Conservation (phyloP, 2,329 filamentous ascomycete genomes). For the Trichoderma koningiopsis region DNA sequence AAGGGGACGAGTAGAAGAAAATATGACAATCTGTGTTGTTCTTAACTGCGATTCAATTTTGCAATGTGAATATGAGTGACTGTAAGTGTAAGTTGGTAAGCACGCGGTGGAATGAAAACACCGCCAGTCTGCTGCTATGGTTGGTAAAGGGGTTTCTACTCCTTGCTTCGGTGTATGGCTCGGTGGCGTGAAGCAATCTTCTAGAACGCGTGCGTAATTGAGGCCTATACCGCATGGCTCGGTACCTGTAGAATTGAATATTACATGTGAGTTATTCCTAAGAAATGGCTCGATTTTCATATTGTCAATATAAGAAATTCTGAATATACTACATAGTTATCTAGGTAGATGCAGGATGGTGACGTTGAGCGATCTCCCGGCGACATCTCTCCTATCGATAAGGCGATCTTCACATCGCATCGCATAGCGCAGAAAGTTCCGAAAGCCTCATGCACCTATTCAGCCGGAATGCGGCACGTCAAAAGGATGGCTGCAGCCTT, state of each 20-base stretch:
- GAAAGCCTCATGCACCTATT: conserved; percentile 17
- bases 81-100: no score
- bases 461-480: conserved; percentile 7
- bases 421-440: neutral
- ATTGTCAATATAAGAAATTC: neutral
- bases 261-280: neutral
- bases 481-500: neutral
- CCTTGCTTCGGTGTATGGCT: no score
- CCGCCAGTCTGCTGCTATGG: no score
- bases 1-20: conserved; percentile 17
- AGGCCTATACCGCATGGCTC: no score
- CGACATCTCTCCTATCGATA: conserved; percentile 3
- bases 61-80: neutral
- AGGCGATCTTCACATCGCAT: neutral
- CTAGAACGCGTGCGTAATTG: no score
- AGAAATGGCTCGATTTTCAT: neutral
- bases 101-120: no score
- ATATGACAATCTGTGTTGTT: conserved; percentile 2
- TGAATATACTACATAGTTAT: neutral
- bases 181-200: no score
- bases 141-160: no score
- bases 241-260: no score
- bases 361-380: neutral
- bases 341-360: neutral
- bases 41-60: neutral